Evolutionary conservation across 495 filamentous ascomycete genomes (phyloP), one percentile per base, ranked within the genome.

Genomic region (Penicillium egyptiacum): DNA sequence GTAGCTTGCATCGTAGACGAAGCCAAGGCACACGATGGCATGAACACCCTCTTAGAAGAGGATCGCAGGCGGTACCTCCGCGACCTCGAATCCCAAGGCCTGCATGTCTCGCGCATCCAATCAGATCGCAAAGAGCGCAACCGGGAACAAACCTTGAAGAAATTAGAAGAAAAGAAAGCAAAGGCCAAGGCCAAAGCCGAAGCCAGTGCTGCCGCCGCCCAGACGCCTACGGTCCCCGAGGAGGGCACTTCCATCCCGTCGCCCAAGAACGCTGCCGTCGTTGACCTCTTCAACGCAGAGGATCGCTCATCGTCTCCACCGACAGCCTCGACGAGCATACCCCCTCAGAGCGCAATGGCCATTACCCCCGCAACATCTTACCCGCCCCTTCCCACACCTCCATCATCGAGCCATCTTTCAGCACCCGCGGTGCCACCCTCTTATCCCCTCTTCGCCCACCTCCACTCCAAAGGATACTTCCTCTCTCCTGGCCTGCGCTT

Each of bases 401-500:
- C 73, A 3, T 60, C 72, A 8, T 59, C 67, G 19, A 48, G 67
- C 12, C 61, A 72, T 31, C 62, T 78, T 31, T 56, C 74, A 4
- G 48, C 65, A 19, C 82, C 82, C 7, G 53, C 70, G 44, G 80
- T 82, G 4, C 80, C 81, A 5, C 57, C 71, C 2, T 83, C 78
- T 1, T 85, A 77, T 50, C 73, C 75, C 14, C 57, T 79, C 33
- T 78, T 75, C 74, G 82, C 80, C 16, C 86, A 94, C 66, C 80
- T 98, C 19, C 92, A 97, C 63, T 74, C 80, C 8, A 74, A 81
- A 14, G 87, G 86, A 35, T 98, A 96, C 70, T 98, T 88, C 74
- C 81, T 95, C 39, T 88, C 88, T 41, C 95, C 94, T 2, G 94
- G 95, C 9, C 79, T 98, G 28, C 89, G 94, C 25, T 98, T 98